Conservation (phyloP, 345 rosid genomes). For the Citrus reticulata region DNA sequence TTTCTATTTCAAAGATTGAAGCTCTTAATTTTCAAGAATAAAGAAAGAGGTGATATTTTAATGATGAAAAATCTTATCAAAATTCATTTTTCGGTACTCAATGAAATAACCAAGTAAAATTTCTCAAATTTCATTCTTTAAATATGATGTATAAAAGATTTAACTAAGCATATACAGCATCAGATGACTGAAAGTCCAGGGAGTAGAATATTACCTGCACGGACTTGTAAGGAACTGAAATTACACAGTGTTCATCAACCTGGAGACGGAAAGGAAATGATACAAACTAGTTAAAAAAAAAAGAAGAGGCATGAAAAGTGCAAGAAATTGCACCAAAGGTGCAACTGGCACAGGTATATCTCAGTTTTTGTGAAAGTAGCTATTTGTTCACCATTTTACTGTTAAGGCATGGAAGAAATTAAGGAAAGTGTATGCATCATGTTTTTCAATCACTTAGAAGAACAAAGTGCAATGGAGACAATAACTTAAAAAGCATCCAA, state of each 20-base stretch:
- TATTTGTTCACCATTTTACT: background rate
- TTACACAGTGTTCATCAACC: constrained; percentile 82
- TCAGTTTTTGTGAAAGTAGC: background rate
- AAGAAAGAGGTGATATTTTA: background rate
- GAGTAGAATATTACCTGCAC: constrained; percentile 55
- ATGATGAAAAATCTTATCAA: background rate
- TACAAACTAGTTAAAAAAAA: constrained; percentile 2
- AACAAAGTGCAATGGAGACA: background rate
- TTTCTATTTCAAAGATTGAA: background rate
- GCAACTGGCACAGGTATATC: background rate
- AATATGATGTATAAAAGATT: background rate
- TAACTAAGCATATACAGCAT: background rate
- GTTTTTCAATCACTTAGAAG: background rate
- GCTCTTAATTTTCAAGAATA: background rate
- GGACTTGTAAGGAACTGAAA: constrained; percentile 65
- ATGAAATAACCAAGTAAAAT: background rate
- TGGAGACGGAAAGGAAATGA: constrained; percentile 33
- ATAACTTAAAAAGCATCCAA: constrained; percentile 6
- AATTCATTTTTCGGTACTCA: background rate
- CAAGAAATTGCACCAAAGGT: background rate
- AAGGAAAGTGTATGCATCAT: background rate
- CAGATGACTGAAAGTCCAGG: background rate
- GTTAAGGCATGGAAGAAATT: background rate
- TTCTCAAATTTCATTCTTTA: background rate
- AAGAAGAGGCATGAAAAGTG: constrained; percentile 7